A percentile compares a stretch with the other conserved stretches of the same genome.
Conservation (phyloP, 2,329 filamentous ascomycete species). For the Bipolaris cookei region DNA sequence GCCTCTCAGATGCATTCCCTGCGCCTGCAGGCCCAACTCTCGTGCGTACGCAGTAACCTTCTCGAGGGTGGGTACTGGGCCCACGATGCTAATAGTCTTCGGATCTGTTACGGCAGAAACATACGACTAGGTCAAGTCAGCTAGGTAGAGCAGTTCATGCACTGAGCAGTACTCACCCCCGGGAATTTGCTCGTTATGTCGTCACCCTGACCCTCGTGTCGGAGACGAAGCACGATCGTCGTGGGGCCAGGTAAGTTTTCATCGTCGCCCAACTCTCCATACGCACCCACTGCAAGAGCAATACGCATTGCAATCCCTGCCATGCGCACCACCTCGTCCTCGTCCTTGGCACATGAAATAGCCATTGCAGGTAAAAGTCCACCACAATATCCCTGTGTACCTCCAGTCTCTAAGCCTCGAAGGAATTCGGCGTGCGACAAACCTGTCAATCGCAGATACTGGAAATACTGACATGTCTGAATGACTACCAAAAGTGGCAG, state of each 20-base stretch:
- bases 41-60: conserved; percentile 16
- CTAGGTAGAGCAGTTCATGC: not conserved
- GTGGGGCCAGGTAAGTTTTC: conserved; percentile 21
- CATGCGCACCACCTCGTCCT: conserved; percentile 21
- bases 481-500: conserved; percentile 28
- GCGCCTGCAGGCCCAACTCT: conserved; percentile 19
- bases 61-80: conserved; percentile 17
- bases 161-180: conserved; percentile 20
- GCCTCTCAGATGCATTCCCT: conserved; percentile 26
- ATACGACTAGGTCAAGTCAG: conserved; percentile 15
- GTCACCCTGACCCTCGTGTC: conserved; percentile 23
- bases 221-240: conserved; percentile 29
- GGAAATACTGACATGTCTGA: conserved; percentile 32
- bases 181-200: conserved; percentile 24
- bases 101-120: conserved; percentile 34
- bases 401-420: conserved; percentile 12
- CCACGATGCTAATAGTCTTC: conserved; percentile 34
- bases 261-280: conserved; percentile 24
- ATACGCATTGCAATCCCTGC: conserved; percentile 20
- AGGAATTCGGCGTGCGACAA: conserved; percentile 20
- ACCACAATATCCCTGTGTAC: conserved; percentile 25
- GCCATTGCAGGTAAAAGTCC: conserved; percentile 19
- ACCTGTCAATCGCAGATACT: conserved; percentile 20
- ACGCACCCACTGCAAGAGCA: conserved; percentile 20
- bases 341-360: conserved; percentile 22